phyloP scores from a whole-genome alignment of 176 grass and related monocot species.

The Oryza officinalis region DNA sequence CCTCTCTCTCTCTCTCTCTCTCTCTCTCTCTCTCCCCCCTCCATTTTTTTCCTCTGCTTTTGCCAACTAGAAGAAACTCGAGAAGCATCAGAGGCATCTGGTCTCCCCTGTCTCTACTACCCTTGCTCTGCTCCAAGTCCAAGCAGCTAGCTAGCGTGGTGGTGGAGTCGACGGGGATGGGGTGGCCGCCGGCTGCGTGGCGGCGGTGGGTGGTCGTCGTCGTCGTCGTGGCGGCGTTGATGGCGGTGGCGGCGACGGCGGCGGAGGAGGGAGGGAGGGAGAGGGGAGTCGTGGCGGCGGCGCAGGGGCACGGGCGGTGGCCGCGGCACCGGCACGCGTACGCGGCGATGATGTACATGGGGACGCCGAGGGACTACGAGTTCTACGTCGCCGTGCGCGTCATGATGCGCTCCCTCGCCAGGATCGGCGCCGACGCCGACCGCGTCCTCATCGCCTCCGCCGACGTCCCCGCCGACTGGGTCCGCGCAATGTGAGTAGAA shows the following conservation, averaged over 20 bases:
- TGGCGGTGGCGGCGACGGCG: neutral
- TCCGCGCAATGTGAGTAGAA: slow-evolving; percentile 72
- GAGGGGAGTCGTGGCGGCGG: slow-evolving; percentile 8
- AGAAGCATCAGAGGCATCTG: neutral
- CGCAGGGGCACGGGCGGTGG: neutral
- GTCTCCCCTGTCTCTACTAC: neutral
- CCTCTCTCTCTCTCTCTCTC: neutral
- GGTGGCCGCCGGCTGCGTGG: neutral
- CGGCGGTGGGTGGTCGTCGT: neutral
- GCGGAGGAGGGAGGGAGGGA: neutral
- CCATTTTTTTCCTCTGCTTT: neutral
- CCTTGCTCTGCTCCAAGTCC: neutral
- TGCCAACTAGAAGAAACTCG: slow-evolving; percentile 14
- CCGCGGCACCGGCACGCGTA: slow-evolving; percentile 66
- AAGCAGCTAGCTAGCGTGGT: neutral
- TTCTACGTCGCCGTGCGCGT: slow-evolving; percentile 94
- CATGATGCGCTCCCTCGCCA: slow-evolving; percentile 87
- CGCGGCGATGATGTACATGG: slow-evolving; percentile 99
- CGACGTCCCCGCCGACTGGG: slow-evolving; percentile 78
- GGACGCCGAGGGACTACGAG: slow-evolving; percentile 97
- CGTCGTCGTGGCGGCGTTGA: slow-evolving; percentile 17
- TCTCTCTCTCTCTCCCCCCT: too few relatives aligned
- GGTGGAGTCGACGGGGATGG: slow-evolving; percentile 18
- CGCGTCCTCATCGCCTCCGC: slow-evolving; percentile 91
- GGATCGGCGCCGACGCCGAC: slow-evolving; percentile 71